Conservation (phyloP, 164 flowering plant species). For the Cinnamomum chago region DNA sequence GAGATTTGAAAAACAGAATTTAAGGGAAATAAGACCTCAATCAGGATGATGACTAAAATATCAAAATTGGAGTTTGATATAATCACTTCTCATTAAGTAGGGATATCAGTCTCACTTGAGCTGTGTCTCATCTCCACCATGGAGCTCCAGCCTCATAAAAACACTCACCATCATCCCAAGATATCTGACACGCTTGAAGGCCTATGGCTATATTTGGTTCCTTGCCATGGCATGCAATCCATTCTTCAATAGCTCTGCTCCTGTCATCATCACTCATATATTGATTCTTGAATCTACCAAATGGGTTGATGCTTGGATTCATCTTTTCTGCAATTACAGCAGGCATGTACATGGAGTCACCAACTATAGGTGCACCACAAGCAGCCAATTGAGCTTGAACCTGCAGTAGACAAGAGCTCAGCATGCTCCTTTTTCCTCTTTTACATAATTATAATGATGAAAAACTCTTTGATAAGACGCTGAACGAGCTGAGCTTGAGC, state of each 20-base stretch:
- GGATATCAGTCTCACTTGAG: not conserved
- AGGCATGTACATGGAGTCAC: slow-evolving; percentile 95
- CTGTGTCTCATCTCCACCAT: slow-evolving; percentile 63
- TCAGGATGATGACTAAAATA: not conserved
- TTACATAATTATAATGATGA: too few relatives aligned
- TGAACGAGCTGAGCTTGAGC: too few relatives aligned
- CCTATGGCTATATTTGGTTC: slow-evolving; percentile 85
- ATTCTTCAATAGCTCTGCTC: slow-evolving; percentile 42
- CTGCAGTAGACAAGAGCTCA: slow-evolving; percentile 34
- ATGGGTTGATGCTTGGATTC: slow-evolving; percentile 63
- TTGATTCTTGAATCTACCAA: slow-evolving; percentile 40
- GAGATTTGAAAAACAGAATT: not conserved
- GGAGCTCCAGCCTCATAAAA: slow-evolving; percentile 71
- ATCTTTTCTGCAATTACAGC: slow-evolving; percentile 62
- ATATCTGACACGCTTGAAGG: slow-evolving; percentile 93
- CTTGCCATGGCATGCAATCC: slow-evolving; percentile 80
- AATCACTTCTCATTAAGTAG: not conserved
- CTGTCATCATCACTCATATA: slow-evolving; percentile 39
- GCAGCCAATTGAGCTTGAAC: slow-evolving; percentile 89
- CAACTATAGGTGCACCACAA: slow-evolving; percentile 85
- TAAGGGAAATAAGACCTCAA: not conserved
- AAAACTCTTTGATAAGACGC: too few relatives aligned
- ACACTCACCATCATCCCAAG: slow-evolving; percentile 79
- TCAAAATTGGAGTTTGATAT: too few relatives aligned
- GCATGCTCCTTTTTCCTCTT: not conserved